These are phyloP conservation scores for Buxus sempervirens DNA, from an alignment of 164 flowering plant genomes.

Conservation along the genomic window DNA sequence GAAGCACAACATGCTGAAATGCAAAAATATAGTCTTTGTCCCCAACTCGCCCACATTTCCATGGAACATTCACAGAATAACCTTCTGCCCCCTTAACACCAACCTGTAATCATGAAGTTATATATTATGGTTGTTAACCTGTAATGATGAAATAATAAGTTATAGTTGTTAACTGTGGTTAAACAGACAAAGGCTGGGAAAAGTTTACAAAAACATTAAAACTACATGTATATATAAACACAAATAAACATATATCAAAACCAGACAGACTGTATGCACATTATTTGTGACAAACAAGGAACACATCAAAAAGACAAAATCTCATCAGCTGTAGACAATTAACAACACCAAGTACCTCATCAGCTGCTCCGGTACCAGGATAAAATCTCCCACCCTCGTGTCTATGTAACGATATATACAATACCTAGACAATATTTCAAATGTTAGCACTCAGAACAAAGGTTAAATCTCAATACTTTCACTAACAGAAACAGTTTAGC, in stretches of 20 bases:
- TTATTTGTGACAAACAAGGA: neutral
- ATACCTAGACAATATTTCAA: conserved; percentile 44
- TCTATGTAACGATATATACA: conserved; percentile 88
- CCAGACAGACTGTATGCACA: neutral
- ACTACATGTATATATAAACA: neutral
- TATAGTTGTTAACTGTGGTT: neutral
- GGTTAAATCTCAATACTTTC: neutral
- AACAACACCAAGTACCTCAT: conserved; percentile 50
- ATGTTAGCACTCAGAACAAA: neutral
- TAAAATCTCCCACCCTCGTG: conserved; percentile 87
- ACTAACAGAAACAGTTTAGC: neutral
- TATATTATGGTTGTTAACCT: conserved; percentile 26
- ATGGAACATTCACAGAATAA: conserved; percentile 88
- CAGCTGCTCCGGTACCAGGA: conserved; percentile 93
- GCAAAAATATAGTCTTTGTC: conserved; percentile 92
- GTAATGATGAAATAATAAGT: conserved; percentile 10
- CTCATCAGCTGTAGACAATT: too few relatives aligned
- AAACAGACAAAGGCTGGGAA: neutral
- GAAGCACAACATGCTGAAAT: conserved; percentile 81
- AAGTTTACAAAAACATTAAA: neutral
- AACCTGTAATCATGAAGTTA: conserved; percentile 44
- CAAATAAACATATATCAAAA: too few relatives aligned
- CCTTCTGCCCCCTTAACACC: conserved; percentile 90
- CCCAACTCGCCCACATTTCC: conserved; percentile 94
- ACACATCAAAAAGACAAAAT: too few relatives aligned